These are phyloP conservation scores for Sarocladium strictum DNA, from an alignment of 2,329 filamentous ascomycete genomes.

Conservation along the genomic window DNA sequence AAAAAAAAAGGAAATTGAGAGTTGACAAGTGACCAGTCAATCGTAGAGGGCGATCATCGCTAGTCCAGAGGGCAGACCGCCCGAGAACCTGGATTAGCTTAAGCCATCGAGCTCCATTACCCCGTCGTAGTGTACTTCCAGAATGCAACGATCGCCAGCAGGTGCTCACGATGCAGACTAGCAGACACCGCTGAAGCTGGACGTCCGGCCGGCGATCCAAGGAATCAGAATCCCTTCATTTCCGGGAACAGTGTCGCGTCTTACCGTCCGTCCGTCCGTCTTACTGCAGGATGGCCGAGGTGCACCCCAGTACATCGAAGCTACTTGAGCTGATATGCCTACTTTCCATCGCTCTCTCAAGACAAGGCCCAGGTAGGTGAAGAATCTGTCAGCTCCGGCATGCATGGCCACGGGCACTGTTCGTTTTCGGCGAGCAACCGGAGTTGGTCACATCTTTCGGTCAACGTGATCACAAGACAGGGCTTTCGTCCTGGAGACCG, in stretches of 20 bases:
- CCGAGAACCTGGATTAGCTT: not conserved
- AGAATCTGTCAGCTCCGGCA: not conserved
- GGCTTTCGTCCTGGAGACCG: too few species aligned
- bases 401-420: not conserved
- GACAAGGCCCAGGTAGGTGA: not conserved
- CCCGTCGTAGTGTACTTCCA: too few species aligned
- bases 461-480: too few species aligned
- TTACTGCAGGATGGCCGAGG: not conserved
- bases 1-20: not conserved
- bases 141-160: too few species aligned
- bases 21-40: slow-evolving; percentile 1
- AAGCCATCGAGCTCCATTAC: too few species aligned
- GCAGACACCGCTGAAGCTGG: not conserved
- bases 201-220: not conserved
- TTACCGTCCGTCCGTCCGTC: too few species aligned
- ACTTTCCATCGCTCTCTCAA: too few species aligned
- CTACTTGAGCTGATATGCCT: not conserved
- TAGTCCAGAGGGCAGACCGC: not conserved
- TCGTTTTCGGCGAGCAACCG: not conserved
- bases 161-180: not conserved
- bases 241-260: not conserved
- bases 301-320: not conserved
- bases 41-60: not conserved
- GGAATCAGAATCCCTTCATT: not conserved
- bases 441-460: not conserved